These are phyloP conservation scores for Iris pallida DNA, from an alignment of 116 monocot species.

Conservation along the genomic window DNA sequence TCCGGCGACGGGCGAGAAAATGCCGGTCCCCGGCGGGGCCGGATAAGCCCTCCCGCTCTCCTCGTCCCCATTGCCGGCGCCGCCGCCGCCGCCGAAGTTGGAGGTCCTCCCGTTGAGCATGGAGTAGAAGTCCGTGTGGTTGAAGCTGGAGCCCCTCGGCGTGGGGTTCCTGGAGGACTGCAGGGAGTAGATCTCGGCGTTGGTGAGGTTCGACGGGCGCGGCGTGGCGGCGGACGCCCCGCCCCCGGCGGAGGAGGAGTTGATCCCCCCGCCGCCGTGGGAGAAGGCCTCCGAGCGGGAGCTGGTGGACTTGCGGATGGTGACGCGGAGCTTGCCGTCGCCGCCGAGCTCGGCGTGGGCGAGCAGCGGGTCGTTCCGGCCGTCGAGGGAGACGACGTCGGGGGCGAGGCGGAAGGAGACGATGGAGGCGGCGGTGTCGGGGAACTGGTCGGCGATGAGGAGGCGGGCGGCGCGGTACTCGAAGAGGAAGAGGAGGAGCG, in stretches of 20 bases:
- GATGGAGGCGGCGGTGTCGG: conserved; percentile 37
- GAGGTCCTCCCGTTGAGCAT: conserved; percentile 20
- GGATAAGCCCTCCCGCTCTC: conserved; percentile 8
- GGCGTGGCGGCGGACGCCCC: conserved; percentile 19
- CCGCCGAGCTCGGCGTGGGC: conserved; percentile 45
- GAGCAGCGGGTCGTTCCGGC: conserved; percentile 16
- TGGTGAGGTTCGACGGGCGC: conserved; percentile 38
- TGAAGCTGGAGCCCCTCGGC: conserved; percentile 56
- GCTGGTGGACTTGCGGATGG: conserved; percentile 36
- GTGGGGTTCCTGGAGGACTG: conserved; percentile 54
- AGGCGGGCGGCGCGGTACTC: conserved; percentile 46
- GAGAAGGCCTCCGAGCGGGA: conserved; percentile 40
- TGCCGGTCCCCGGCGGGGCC: conserved; percentile 9
- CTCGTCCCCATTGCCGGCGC: background rate
- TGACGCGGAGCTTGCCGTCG: conserved; percentile 45
- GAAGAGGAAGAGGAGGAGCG: conserved; percentile 63
- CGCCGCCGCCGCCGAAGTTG: conserved; percentile 15
- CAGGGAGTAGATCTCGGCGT: conserved; percentile 56
- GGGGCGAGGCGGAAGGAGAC: conserved; percentile 46
- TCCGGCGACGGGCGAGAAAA: conserved; percentile 46
- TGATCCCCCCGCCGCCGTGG: conserved; percentile 10
- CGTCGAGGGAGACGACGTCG: conserved; percentile 48
- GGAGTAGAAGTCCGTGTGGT: conserved; percentile 38
- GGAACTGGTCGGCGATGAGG: conserved; percentile 52
- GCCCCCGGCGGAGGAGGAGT: conserved; percentile 3